Conservation (phyloP, 768 basidiomycete species). For the Macrolepiota fuliginosa region DNA sequence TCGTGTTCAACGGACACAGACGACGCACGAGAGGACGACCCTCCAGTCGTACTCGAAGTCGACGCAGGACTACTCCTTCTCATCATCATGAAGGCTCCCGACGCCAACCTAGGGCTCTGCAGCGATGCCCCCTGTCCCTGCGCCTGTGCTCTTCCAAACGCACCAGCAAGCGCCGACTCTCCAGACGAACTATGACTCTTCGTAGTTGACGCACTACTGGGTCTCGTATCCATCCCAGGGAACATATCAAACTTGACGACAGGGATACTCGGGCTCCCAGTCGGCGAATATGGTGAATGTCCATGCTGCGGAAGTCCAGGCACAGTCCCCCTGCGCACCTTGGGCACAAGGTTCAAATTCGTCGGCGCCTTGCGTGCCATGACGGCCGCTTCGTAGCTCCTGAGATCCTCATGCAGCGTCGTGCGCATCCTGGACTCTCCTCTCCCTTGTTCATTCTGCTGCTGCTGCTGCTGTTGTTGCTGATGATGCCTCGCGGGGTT, state of each 20-base stretch:
- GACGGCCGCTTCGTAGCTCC: conserved; percentile 74
- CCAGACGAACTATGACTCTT: conserved; percentile 31
- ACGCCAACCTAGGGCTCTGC: conserved; percentile 17
- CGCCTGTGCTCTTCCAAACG: conserved; percentile 26
- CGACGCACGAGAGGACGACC: conserved; percentile 24
- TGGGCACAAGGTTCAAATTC: conserved; percentile 53
- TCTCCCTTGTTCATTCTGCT: conserved; percentile 15
- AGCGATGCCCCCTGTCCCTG: conserved; percentile 7
- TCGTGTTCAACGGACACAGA: conserved; percentile 31
- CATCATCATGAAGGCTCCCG: conserved; percentile 18
- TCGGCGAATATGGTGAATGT: background rate
- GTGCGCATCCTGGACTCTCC: conserved; percentile 32
- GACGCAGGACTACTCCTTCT: conserved; percentile 21
- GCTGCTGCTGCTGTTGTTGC: conserved; percentile 18
- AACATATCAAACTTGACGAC: conserved; percentile 1
- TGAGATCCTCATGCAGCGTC: conserved; percentile 57
- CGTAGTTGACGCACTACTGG: conserved; percentile 23
- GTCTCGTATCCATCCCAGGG: conserved; percentile 13
- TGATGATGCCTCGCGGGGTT: conserved; percentile 11
- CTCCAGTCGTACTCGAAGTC: conserved; percentile 11
- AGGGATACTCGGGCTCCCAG: background rate
- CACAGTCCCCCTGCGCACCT: conserved; percentile 27
- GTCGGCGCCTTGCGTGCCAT: conserved; percentile 64
- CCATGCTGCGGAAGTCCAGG: background rate
- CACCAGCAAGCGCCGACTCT: conserved; percentile 35